Conservation (phyloP, 352 stramenopile genomes). For the Phytopythium oedochilum region DNA sequence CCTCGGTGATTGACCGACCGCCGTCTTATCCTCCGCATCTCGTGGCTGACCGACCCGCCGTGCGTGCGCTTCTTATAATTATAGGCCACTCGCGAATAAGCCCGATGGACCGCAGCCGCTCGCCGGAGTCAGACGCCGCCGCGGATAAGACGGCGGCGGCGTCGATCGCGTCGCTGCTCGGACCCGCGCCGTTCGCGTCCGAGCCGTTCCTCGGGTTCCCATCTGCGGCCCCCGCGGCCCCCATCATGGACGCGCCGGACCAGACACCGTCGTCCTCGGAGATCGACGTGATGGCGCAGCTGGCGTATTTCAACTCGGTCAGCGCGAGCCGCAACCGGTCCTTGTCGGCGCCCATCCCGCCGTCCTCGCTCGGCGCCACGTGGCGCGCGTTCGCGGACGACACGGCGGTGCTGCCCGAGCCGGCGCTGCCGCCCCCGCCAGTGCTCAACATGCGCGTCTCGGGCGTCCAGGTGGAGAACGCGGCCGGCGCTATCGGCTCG, state of each 20-base stretch:
- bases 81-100: not conserved
- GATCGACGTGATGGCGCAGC: slow-evolving; percentile 80
- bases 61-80: not conserved
- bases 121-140: not conserved
- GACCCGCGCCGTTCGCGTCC: slow-evolving; percentile 2
- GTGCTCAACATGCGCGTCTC: slow-evolving; percentile 46
- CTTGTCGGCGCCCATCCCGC: slow-evolving; percentile 64
- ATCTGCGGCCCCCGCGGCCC: slow-evolving; percentile 12
- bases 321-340: slow-evolving; percentile 52
- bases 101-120: slow-evolving; percentile 1
- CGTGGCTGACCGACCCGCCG: not conserved
- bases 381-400: slow-evolving; percentile 62
- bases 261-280: slow-evolving; percentile 16
- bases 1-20: not conserved
- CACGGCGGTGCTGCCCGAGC: slow-evolving; percentile 20
- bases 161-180: not conserved
- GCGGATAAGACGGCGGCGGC: slow-evolving; percentile 1
- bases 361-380: slow-evolving; percentile 34
- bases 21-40: not conserved
- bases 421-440: slow-evolving; percentile 29
- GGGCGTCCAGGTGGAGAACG: slow-evolving; percentile 28
- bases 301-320: slow-evolving; percentile 64
- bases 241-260: slow-evolving; percentile 4
- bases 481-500: slow-evolving; percentile 56
- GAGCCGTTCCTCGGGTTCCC: not conserved